These are phyloP conservation scores for Tetrahymena malaccensis DNA, from an alignment of 73 alveolate genomes.

Conservation along the genomic window DNA sequence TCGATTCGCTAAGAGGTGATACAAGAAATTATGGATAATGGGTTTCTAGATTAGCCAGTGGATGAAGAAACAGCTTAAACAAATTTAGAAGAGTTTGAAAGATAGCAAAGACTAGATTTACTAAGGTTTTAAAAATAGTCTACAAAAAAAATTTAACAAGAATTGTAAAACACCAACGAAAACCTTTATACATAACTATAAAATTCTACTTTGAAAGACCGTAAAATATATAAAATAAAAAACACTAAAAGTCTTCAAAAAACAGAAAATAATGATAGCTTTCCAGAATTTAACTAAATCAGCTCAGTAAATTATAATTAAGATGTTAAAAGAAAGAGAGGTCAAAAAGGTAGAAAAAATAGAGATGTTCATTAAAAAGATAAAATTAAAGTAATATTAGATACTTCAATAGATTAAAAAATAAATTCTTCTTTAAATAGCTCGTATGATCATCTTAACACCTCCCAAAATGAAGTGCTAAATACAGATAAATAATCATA, in stretches of 20 bases:
- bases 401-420: background rate
- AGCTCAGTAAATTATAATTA: background rate
- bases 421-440: background rate
- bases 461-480: background rate
- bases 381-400: background rate
- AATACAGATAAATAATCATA: background rate
- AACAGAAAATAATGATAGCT: background rate
- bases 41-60: background rate
- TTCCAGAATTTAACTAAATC: background rate
- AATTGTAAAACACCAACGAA: background rate
- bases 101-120: background rate
- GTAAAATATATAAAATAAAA: background rate
- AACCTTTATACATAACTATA: background rate
- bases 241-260: background rate
- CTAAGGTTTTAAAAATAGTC: background rate
- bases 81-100: background rate
- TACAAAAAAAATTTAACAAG: background rate
- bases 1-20: background rate
- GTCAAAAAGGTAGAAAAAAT: background rate
- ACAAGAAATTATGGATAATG: background rate
- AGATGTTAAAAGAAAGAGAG: background rate
- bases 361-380: background rate
- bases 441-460: background rate
- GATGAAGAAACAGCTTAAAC: background rate
- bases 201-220: background rate